Evolutionary conservation across 768 basidiomycete genomes (phyloP).

Genomic region (Kwoniella newhampshirensis): DNA sequence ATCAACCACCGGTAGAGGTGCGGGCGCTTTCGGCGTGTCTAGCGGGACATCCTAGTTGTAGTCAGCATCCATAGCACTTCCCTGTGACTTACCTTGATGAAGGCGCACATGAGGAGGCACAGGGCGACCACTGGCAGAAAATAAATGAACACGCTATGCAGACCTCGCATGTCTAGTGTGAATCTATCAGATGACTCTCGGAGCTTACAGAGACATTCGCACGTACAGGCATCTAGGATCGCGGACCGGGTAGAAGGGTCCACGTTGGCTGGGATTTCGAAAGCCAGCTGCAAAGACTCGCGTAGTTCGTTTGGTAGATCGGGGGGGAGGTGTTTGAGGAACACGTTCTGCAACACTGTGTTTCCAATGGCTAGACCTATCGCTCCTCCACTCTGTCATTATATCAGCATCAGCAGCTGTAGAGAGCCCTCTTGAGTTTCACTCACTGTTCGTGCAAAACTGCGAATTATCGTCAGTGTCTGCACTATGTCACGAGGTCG

Average conservation of each 20-base stretch:
- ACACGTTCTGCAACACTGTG: slow-evolving; percentile 41
- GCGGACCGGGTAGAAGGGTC: not conserved
- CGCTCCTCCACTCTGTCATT: slow-evolving; percentile 35
- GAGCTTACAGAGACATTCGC: not conserved
- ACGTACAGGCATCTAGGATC: slow-evolving; percentile 16
- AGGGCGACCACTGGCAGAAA: slow-evolving; percentile 36
- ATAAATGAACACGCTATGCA: slow-evolving; percentile 41
- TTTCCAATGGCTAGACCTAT: slow-evolving; percentile 45
- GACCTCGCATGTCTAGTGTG: slow-evolving; percentile 32
- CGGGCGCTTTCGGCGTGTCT: not conserved
- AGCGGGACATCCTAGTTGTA: not conserved
- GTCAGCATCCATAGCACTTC: not conserved
- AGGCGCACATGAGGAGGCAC: slow-evolving; percentile 30
- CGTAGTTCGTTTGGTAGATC: slow-evolving; percentile 10
- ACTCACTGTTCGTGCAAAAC: slow-evolving; percentile 25
- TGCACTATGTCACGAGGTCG: not conserved
- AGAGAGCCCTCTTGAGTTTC: no score
- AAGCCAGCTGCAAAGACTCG: not conserved
- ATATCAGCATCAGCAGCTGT: not conserved
- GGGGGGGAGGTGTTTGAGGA: slow-evolving; percentile 25
- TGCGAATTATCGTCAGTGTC: not conserved
- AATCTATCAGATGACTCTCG: not conserved
- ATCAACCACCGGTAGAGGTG: no score
- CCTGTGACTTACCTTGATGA: slow-evolving; percentile 34
- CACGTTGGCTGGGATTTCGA: not conserved